phyloP scores from a whole-genome alignment of 139 green algal species.

The Bryopsis sp. region DNA sequence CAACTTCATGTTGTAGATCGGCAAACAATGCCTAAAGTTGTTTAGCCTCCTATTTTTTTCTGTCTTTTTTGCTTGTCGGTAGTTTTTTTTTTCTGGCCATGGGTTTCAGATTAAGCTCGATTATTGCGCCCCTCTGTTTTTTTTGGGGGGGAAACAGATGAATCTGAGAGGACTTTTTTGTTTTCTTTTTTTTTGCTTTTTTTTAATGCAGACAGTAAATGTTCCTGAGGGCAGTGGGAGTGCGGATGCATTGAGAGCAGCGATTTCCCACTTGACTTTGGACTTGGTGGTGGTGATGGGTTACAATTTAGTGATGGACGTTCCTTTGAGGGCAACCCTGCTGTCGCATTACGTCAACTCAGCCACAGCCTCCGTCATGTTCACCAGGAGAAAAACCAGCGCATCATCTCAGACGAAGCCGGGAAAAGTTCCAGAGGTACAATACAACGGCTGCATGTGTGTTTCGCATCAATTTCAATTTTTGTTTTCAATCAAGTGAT shows the following conservation, averaged over 20 bases:
- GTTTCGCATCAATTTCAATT: too few species aligned
- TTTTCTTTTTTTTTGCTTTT: background rate
- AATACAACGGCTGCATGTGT: too few species aligned
- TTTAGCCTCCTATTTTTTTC: background rate
- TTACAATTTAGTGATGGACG: slow-evolving; percentile 11
- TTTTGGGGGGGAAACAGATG: too few species aligned
- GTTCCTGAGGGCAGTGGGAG: background rate
- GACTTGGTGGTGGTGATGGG: background rate
- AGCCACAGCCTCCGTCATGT: slow-evolving; percentile 49
- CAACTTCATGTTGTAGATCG: background rate
- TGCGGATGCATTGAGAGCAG: background rate
- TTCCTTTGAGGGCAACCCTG: slow-evolving; percentile 28
- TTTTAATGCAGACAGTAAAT: background rate
- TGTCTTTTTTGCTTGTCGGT: background rate
- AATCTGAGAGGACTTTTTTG: background rate
- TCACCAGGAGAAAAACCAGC: slow-evolving; percentile 40
- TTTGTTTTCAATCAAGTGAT: too few species aligned
- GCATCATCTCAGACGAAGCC: slow-evolving; percentile 59
- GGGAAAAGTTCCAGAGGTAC: slow-evolving; percentile 55
- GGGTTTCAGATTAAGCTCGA: too few species aligned
- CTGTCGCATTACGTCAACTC: slow-evolving; percentile 32
- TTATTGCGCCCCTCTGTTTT: too few species aligned
- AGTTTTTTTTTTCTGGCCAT: too few species aligned
- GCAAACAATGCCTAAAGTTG: background rate
- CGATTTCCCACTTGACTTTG: background rate